Base-by-base conservation (phyloP, 805 yeast genomes). In the Spathaspora passalidarum region DNA sequence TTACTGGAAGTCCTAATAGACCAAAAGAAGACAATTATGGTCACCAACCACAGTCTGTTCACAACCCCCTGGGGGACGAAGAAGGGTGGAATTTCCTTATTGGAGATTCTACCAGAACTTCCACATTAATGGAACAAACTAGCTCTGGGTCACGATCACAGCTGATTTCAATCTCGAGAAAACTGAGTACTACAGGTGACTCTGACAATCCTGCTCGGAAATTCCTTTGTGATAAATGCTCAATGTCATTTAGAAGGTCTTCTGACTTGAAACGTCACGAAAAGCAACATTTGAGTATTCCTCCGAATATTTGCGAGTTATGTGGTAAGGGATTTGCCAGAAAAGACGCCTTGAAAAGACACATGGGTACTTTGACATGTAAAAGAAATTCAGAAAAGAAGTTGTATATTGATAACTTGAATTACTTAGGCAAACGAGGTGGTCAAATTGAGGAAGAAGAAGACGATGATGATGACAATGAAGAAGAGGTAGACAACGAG, bases 271-370 rank as follows among this genome's bases (percentile, higher is more conserved):
- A 82, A 59, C 73, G 92, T 46, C 94, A 86, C 57, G 87, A 82
- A 55, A 81, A 86, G 57, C 88, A 84, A 37, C 95, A 86, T 63
- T 64, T 84, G 40, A 73, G 81, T 19, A 79, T 84, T 1, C 78
- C 88, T 7, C 91, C 92, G 1, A 84, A 87, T 57, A 80, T 85
- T 40, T 86, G 95, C 63, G 80, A 83, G 5, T 65, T 73, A 14
- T 86, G 95, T 67, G 88, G 88, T 32, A 86, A 86, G 57, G 91
- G 94, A 0, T 86, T 86, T 72, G 92, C 94, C 1, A 68, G 95
- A 40, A 85, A 84, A 56, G 95, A 86, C 64, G 94, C 94, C 0
- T 68, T 86, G 54, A 86, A 86, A 59, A 71, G 95, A 53, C 95
- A 86, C 61, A 71, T 72, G 45, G 85, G 84, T 42, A 86, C 95